phyloP scores from a whole-genome alignment of 2,329 filamentous ascomycete species.

The Aspergillus ochraceoroseus region DNA sequence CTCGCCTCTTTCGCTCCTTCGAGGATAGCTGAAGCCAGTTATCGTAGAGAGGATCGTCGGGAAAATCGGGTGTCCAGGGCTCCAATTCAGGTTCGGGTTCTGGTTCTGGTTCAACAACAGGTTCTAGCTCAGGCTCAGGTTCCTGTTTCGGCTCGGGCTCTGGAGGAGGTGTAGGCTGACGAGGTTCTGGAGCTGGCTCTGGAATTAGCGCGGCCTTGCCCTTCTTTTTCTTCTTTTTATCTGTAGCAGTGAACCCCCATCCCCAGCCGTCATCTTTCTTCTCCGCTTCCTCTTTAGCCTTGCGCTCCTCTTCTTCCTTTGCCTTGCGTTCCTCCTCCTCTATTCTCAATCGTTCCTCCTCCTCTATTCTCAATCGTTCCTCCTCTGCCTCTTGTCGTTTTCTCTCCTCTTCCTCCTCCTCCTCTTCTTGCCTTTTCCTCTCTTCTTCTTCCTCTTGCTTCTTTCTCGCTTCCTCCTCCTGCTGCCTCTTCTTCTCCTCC shows the following conservation, averaged over 20 bases:
- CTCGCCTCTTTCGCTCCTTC: slow-evolving; percentile 21
- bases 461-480: slow-evolving; percentile 26
- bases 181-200: slow-evolving; percentile 18
- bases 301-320: slow-evolving; percentile 20
- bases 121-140: slow-evolving; percentile 25
- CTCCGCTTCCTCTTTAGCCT: slow-evolving; percentile 24
- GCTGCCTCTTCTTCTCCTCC: slow-evolving; percentile 22
- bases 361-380: slow-evolving; percentile 1
- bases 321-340: slow-evolving; percentile 11
- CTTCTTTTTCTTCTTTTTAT: slow-evolving; percentile 33
- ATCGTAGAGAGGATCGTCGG: slow-evolving; percentile 19
- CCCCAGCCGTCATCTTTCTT: slow-evolving; percentile 27
- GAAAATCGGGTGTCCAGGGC: slow-evolving; percentile 20
- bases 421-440: slow-evolving; percentile 43
- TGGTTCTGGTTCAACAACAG: slow-evolving; percentile 34
- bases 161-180: slow-evolving; percentile 14
- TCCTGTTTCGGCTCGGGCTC: no score
- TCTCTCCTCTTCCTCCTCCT: slow-evolving; percentile 41
- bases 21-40: slow-evolving; percentile 18
- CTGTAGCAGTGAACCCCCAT: slow-evolving; percentile 25
- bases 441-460: slow-evolving; percentile 44
- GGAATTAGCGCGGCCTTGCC: slow-evolving; percentile 18
- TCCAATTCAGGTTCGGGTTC: slow-evolving; percentile 26
- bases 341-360: slow-evolving; percentile 11
- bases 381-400: slow-evolving; percentile 40